These are phyloP conservation scores for Niveomyces coronatus DNA, from an alignment of 2,329 filamentous ascomycete species.

Conservation along the genomic window DNA sequence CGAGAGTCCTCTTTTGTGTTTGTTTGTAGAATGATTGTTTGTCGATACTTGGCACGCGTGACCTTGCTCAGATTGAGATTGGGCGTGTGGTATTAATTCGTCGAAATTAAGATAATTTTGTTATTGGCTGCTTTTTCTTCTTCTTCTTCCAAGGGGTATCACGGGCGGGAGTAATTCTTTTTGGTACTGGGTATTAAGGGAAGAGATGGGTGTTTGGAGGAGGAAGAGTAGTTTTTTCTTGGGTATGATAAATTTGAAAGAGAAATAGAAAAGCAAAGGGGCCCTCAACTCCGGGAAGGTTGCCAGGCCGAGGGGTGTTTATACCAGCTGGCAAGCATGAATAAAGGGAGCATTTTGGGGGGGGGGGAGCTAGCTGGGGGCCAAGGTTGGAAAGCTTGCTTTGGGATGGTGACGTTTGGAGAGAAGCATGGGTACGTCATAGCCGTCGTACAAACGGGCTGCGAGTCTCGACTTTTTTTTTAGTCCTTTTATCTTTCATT, in stretches of 20 bases:
- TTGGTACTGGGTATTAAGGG: slow-evolving; percentile 9
- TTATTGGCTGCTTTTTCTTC: background rate
- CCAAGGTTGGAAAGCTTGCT: slow-evolving; percentile 8
- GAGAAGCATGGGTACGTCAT: slow-evolving; percentile 9
- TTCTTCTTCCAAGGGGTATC: slow-evolving; percentile 7
- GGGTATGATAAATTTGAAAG: slow-evolving; percentile 3
- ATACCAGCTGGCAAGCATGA: slow-evolving; percentile 7
- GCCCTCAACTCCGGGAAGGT: background rate
- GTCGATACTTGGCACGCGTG: background rate
- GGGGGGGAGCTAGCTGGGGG: slow-evolving; percentile 5
- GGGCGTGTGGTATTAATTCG: too few species aligned
- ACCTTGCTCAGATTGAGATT: too few species aligned
- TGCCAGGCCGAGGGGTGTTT: slow-evolving; percentile 10
- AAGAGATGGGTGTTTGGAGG: slow-evolving; percentile 8
- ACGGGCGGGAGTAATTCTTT: slow-evolving; percentile 2
- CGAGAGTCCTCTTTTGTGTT: background rate
- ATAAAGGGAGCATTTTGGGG: too few species aligned
- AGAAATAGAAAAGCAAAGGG: background rate
- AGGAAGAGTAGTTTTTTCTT: too few species aligned
- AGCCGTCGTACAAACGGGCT: slow-evolving; percentile 1
- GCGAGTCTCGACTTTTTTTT: too few species aligned
- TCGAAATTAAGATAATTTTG: slow-evolving; percentile 5
- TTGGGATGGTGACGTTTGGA: slow-evolving; percentile 10
- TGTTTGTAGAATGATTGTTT: background rate
- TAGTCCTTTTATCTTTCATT: too few species aligned